phyloP scores from a whole-genome alignment of 2,329 filamentous ascomycete species.

The Rhytidhysteron rufulum region DNA sequence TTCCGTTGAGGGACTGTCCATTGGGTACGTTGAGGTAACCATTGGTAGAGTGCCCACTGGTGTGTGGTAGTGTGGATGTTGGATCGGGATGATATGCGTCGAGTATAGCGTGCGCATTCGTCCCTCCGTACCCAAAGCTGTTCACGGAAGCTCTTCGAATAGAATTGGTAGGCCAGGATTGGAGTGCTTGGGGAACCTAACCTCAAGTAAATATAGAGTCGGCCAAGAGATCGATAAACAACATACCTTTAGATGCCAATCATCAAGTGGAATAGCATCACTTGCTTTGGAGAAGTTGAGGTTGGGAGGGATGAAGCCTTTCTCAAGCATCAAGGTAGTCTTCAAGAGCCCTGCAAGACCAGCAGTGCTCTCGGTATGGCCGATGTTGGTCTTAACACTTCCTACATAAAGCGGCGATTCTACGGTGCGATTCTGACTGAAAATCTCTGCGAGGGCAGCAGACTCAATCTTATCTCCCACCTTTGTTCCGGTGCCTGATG shows the following conservation, averaged over 20 bases:
- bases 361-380: constrained; percentile 37
- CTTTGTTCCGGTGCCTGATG: constrained; percentile 55
- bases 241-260: constrained; percentile 15
- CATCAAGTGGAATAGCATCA: constrained; percentile 13
- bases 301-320: constrained; percentile 28
- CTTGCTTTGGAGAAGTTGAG: constrained; percentile 25
- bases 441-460: constrained; percentile 2
- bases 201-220: too few species aligned
- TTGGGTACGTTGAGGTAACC: too few species aligned
- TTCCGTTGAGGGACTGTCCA: too few species aligned
- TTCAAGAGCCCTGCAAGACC: constrained; percentile 38
- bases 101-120: constrained; percentile 8
- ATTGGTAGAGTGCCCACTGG: too few species aligned
- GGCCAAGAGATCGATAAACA: too few species aligned
- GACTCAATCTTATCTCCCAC: constrained; percentile 36
- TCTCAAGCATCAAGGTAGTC: constrained; percentile 39
- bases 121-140: constrained; percentile 7
- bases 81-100: too few species aligned
- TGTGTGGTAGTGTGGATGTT: too few species aligned
- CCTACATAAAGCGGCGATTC: constrained; percentile 1
- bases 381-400: constrained; percentile 32
- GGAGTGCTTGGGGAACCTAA: constrained; percentile 8
- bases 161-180: not conserved
- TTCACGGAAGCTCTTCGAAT: constrained; percentile 5
- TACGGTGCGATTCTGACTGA: not conserved